Conservation (phyloP, 805 yeast genomes). For the Kazachstania martiniae region DNA sequence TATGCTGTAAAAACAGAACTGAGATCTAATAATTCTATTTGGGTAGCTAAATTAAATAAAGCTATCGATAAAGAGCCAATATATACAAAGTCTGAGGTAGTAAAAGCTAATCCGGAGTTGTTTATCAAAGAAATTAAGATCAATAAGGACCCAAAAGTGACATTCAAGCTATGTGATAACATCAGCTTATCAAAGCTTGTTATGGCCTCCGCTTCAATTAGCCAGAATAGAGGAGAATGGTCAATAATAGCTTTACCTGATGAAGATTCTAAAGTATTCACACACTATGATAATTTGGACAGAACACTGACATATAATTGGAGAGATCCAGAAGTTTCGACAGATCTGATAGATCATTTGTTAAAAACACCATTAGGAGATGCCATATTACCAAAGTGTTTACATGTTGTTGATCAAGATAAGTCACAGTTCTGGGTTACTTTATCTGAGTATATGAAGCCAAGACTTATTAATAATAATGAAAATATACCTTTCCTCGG, state of each 20-base stretch:
- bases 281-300: constrained; percentile 47
- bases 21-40: not conserved
- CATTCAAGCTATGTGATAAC: constrained; percentile 45
- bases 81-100: constrained; percentile 2
- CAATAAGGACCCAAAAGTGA: constrained; percentile 13
- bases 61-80: constrained; percentile 22
- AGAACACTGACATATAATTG: constrained; percentile 23
- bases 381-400: too few relatives aligned
- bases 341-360: constrained; percentile 1
- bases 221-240: constrained; percentile 52
- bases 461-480: constrained; percentile 10
- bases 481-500: constrained; percentile 66
- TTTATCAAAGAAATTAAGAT: constrained; percentile 6
- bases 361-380: not conserved
- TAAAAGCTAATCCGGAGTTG: not conserved
- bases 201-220: constrained; percentile 55
- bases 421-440: constrained; percentile 22
- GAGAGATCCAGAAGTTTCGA: constrained; percentile 15
- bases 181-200: constrained; percentile 33
- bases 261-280: constrained; percentile 33
- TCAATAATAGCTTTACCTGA: constrained; percentile 71
- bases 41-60: constrained; percentile 5
- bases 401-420: constrained; percentile 12
- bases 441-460: constrained; percentile 20
- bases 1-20: too few relatives aligned